Base-by-base conservation (phyloP, 2,329 filamentous ascomycete genomes). In the Trichophyton verrucosum region DNA sequence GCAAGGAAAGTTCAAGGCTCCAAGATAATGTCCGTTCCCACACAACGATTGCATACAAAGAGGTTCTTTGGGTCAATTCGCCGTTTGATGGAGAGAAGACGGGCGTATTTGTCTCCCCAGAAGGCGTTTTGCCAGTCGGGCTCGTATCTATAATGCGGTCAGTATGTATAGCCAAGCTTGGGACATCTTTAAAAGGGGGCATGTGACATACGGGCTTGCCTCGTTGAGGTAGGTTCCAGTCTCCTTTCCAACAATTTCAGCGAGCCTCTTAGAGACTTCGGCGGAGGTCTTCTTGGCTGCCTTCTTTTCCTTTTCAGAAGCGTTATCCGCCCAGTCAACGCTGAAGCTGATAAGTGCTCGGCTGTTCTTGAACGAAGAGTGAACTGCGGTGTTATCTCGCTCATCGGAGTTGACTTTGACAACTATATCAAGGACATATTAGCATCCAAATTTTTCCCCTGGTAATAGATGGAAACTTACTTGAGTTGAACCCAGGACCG, bases 11-110 rank as follows among this genome's bases (percentile, higher is more conserved):
- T 33, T 62, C 42, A 69, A 17, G 66, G 64, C 60, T 68, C 61
- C 51, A 65, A 61, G 8, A 68, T 49, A 36, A 69, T 65, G 61
- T 67, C 67, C 3, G 66, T 77, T 0, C 78, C 78, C 0, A 80
- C 77, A 60, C 78, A 81, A 0, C 77, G 73, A 11, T 73, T 65
- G 61, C 78, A 81, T 72, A 78, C 80, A 13, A 82, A 75, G 1
- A 81, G 71, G 58, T 79, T 78, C 0, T 68, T 60, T 0, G 79
- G 79, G 62, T 82, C 79, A n/a, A 78, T 67, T 0, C 64, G 51
- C 11, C 71, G 70, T 69, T 82, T 82, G 59, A 81, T 77, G 11
- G 66, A 53, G 0, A 77, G 64, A 2, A 82, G 67, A 1, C 72
- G 71, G 13, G 71, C 65, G 63, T 81, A 81, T 53, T 81, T 80